Evolutionary conservation across 2,329 filamentous ascomycete species (phyloP), one percentile per base, ranked within the genome.

Genomic region (Teratosphaeria destructans): DNA sequence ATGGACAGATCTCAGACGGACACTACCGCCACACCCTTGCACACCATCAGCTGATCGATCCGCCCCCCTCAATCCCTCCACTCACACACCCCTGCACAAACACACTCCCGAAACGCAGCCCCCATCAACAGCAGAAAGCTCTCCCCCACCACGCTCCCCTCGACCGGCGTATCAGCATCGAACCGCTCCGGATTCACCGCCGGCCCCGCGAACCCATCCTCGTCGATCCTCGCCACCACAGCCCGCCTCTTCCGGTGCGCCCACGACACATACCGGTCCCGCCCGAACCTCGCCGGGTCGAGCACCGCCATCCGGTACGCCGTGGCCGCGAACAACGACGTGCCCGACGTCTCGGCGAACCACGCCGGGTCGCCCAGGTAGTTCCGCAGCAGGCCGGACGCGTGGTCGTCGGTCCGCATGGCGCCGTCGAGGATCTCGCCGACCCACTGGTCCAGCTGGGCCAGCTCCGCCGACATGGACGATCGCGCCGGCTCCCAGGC

Each of bases 281-380:
- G 55, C 4, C 59, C 63, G 14, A 79, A 79, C 3, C 62, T 62
- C 3, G 60, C 61, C 2, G 77, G 73, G n/a, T 71, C 69, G 19
- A 79, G 60, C 2, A 73, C 66, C n/a, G 75, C 75, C 70, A 80
- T 73, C 3, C 79, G 74, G 63, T 79, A 79, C 12, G 71, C 72
- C 1, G 74, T 74, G 19, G 78, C 74, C 26, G 77, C 70, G 23
- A 81, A 63, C 26, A 81, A 63, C 3, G 77, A 71, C 4, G 78
- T 82, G 12, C 79, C 79, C 11, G 78, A 75, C 5, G 76, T 75
- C 65, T 82, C 79, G 2, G 74, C 77, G 65, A 76, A 79, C 75
- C 76, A 79, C 7, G 59, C 68, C 14, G 67, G 66, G 52, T 78
- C 73, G 56, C 77, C 73, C 27, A 81, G 69, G 60, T 80, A 79